Evolutionary conservation across 2,329 filamentous ascomycete species (phyloP), one percentile per base, ranked within the genome.

Genomic region (Fusarium decemcellulare): DNA sequence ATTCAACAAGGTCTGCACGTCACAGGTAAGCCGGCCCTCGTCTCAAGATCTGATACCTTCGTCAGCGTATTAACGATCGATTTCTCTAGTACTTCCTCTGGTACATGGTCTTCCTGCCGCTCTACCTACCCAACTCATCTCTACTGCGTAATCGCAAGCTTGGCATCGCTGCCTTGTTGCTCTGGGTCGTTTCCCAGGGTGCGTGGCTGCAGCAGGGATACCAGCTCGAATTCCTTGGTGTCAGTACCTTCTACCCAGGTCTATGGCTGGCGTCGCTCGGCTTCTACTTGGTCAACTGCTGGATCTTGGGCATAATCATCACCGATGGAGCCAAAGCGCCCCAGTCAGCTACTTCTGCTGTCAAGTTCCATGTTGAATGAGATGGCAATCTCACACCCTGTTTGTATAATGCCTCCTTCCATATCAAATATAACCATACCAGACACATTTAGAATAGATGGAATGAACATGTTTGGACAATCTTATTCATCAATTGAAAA

Each of bases 1-100:
- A 0, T 98, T 98, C 74, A 99, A 99, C 83, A 99, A 99, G 83
- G 96, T 99, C 67, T 98, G 95, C 86, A 99, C 96, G 4, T 97
- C 94, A 76, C 95, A 98, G 87, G 94, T 96, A 87, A 68, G 86
- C 77, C 44, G 18, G 0, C 27, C 16, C 37, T 16, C 18, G 43
- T 18, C 12, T 5, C 8, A 39, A 40, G 37, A n/a, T 11, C 10
- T 6, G 11, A 39, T 15, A 9, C 16, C 18, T 46, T 14, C 29
- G 23, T 12, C 14, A 10, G 6, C 16, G 8, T 43, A 39, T 70
- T 77, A 37, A 76, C 55, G n/a, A 15, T 6, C 2, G 2, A 14
- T 16, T 2, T 16, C 12, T 29, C 32, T 11, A 97, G 94, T 99
- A 99, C 79, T 99, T 99, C 80, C 88, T 99, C 52, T 99, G 96